Evolutionary conservation across 768 basidiomycete species (phyloP).

Genomic region (Tricholoma furcatifolium): DNA sequence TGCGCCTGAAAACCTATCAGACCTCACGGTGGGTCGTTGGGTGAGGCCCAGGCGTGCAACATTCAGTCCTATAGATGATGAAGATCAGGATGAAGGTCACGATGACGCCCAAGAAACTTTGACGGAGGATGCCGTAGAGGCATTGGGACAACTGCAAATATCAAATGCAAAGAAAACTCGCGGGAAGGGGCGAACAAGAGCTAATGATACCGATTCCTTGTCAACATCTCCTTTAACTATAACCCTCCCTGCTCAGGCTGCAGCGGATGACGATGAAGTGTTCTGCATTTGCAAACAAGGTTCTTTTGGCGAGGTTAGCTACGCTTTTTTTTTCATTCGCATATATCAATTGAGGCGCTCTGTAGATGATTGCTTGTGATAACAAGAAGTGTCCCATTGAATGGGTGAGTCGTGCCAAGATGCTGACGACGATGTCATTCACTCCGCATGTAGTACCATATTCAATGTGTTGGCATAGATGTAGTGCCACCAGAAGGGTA

Average conservation of each 20-base stretch:
- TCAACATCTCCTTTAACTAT: slow-evolving; percentile 32
- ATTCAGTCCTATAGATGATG: slow-evolving; percentile 39
- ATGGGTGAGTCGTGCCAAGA: slow-evolving; percentile 66
- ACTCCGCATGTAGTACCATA: slow-evolving; percentile 56
- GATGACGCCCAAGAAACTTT: not conserved
- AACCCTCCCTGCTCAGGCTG: slow-evolving; percentile 31
- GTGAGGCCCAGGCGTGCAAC: slow-evolving; percentile 42
- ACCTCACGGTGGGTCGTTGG: slow-evolving; percentile 58
- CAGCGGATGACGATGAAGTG: slow-evolving; percentile 33
- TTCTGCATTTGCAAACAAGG: slow-evolving; percentile 85
- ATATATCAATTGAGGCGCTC: slow-evolving; percentile 5
- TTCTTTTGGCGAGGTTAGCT: slow-evolving; percentile 75
- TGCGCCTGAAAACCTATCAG: slow-evolving; percentile 55
- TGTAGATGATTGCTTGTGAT: slow-evolving; percentile 88
- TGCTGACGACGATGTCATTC: slow-evolving; percentile 1
- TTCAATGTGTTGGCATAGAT: slow-evolving; percentile 61
- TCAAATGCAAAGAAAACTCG: slow-evolving; percentile 11
- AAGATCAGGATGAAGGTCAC: slow-evolving; percentile 13
- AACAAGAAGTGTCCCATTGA: slow-evolving; percentile 65
- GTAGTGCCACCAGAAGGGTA: slow-evolving; percentile 51
- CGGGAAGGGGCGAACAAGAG: slow-evolving; percentile 22
- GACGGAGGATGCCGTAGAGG: slow-evolving; percentile 3
- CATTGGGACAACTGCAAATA: slow-evolving; percentile 3
- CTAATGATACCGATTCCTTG: not conserved
- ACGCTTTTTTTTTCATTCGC: slow-evolving; percentile 4